phyloP scores from a whole-genome alignment of 768 basidiomycete species.

The Amanita fuliginea region DNA sequence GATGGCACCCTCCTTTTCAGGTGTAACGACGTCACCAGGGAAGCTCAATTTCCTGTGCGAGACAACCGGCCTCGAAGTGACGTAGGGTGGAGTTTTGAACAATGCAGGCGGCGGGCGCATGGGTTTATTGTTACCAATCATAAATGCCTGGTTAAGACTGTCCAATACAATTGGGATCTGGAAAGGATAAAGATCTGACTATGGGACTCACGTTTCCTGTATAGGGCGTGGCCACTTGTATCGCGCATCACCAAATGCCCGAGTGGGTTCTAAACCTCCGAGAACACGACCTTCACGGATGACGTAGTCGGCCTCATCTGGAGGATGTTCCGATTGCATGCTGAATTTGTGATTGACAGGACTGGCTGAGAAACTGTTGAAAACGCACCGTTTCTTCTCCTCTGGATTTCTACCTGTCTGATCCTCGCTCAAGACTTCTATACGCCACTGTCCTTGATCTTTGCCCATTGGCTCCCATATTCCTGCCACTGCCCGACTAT shows the following conservation, averaged over 20 bases:
- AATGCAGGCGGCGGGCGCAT: constrained; percentile 48
- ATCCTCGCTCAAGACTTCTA: constrained; percentile 92
- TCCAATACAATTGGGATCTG: background rate
- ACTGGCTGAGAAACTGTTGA: background rate
- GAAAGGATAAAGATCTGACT: background rate
- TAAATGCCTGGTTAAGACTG: constrained; percentile 48
- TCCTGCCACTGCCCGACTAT: constrained; percentile 93
- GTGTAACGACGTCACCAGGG: constrained; percentile 20
- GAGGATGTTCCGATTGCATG: constrained; percentile 75
- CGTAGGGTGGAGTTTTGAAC: constrained; percentile 89
- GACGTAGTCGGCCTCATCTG: constrained; percentile 60
- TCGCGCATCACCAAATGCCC: constrained; percentile 82
- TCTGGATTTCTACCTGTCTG: constrained; percentile 89
- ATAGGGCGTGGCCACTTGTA: constrained; percentile 79
- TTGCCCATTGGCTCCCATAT: constrained; percentile 65
- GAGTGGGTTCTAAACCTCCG: constrained; percentile 78
- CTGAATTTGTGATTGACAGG: constrained; percentile 22
- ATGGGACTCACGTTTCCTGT: constrained; percentile 50
- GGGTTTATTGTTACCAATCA: constrained; percentile 47
- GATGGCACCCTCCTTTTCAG: constrained; percentile 24
- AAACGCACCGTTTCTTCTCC: constrained; percentile 69
- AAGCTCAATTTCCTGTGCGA: constrained; percentile 64
- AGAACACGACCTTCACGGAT: constrained; percentile 75
- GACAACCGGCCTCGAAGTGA: constrained; percentile 74
- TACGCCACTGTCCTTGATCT: constrained; percentile 72